Conservation (phyloP, 2,329 filamentous ascomycete species). For the Alternaria triticina region DNA sequence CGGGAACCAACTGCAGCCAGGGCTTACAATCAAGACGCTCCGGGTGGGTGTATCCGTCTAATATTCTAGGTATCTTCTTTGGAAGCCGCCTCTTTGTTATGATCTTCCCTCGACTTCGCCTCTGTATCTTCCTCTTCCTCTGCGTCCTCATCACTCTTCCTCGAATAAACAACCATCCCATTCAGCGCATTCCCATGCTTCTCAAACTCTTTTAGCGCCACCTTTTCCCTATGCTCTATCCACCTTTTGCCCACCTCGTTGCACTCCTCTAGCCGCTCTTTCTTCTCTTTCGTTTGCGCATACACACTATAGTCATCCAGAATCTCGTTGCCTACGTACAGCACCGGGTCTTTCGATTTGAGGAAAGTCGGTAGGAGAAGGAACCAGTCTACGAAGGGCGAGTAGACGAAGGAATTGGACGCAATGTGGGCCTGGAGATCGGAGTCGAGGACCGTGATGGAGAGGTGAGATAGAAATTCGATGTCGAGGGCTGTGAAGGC, state of each 20-base stretch:
- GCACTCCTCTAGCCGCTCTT: constrained; percentile 31
- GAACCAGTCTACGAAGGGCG: constrained; percentile 48
- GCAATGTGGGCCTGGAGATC: constrained; percentile 31
- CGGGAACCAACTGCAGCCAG: not conserved
- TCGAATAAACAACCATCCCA: constrained; percentile 43
- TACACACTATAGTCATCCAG: constrained; percentile 35
- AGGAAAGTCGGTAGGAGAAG: constrained; percentile 42
- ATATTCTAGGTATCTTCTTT: not conserved
- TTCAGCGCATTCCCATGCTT: constrained; percentile 40
- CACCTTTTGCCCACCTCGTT: constrained; percentile 38
- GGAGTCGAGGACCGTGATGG: constrained; percentile 20
- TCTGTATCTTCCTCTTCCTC: not conserved
- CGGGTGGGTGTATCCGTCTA: not conserved
- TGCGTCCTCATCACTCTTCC: not conserved
- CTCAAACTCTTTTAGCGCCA: constrained; percentile 36
- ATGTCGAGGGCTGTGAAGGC: constrained; percentile 42
- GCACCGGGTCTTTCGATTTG: constrained; percentile 31
- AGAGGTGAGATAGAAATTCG: constrained; percentile 32
- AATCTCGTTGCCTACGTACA: constrained; percentile 49
- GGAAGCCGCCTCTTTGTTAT: not conserved
- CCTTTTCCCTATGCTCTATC: constrained; percentile 18
- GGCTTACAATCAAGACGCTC: not conserved
- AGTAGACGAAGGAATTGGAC: constrained; percentile 36
- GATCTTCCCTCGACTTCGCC: fast-evolving
- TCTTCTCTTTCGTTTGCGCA: constrained; percentile 33